Evolutionary conservation across 495 filamentous ascomycete genomes (phyloP).

Genomic region (Baudoinia panamericana): DNA sequence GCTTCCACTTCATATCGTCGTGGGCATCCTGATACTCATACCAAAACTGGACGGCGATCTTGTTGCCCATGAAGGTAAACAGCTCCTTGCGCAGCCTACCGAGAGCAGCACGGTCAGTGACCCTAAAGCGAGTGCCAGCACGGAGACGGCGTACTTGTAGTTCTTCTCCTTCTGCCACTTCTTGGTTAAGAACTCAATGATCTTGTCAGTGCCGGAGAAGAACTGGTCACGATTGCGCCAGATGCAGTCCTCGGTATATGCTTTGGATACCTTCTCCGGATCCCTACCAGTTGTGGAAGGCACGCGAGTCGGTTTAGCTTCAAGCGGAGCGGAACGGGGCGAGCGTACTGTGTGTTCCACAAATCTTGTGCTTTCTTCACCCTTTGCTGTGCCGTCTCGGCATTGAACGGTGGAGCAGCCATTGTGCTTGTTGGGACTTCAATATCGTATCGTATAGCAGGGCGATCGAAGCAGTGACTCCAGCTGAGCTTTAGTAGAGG

Average conservation of each 20-base stretch:
- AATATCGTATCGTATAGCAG: no score
- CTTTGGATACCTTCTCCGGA: constrained; percentile 48
- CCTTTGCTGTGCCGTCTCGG: constrained; percentile 57
- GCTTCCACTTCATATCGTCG: constrained; percentile 65
- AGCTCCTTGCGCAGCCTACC: constrained; percentile 67
- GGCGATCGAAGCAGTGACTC: no score
- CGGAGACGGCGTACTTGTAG: constrained; percentile 33
- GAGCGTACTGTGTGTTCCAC: constrained; percentile 65
- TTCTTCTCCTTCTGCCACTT: constrained; percentile 67
- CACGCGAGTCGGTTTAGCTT: constrained; percentile 7
- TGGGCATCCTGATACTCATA: constrained; percentile 67
- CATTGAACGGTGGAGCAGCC: constrained; percentile 69
- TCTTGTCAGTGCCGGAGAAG: constrained; percentile 52
- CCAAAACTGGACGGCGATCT: constrained; percentile 86
- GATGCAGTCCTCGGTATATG: constrained; percentile 64
- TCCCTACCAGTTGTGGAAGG: constrained; percentile 33
- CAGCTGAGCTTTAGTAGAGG: no score
- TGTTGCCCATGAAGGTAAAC: constrained; percentile 59
- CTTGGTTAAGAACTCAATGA: constrained; percentile 55
- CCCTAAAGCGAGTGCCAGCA: no score
- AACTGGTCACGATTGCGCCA: constrained; percentile 74
- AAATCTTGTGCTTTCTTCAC: constrained; percentile 76
- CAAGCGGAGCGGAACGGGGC: background rate
- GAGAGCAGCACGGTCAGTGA: background rate
- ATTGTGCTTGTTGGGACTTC: constrained; percentile 26